Evolutionary conservation across 2,329 filamentous ascomycete species (phyloP), one percentile per base, ranked within the genome.

Genomic region (Penicillium sp.): DNA sequence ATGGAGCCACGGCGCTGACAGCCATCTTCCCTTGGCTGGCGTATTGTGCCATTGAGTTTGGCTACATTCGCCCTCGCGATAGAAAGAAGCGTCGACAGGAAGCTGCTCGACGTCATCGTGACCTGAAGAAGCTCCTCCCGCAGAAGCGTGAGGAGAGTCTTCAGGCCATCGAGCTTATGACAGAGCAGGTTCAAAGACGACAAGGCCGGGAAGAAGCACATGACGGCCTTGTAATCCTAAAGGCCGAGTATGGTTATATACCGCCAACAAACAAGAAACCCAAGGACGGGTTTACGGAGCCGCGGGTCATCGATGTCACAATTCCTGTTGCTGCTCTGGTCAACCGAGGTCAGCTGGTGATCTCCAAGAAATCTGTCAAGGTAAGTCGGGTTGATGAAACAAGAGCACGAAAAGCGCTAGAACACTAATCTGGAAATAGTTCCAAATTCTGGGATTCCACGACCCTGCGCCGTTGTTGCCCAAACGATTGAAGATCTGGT

Each of bases 311-410:
- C 13, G 74, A 78, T 63, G 76, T 77, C 29, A 77, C 75, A 2
- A 70, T 77, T 31, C 72, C 76, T 5, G 69, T 77, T n/a, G 76
- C 75, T 50, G 73, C 73, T n/a, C 62, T 76, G 49, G 76, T 78
- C 11, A 73, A 77, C 43, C 69, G 68, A 32, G 66, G 72, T 21
- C 76, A 78, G 58, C 61, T 78, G 47, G 62, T 69, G 38, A 72
- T 78, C 27, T 56, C 71, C n/a, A 58, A 64, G 21, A 63, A 68
- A 11, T 66, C 68, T 3, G 56, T 65, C 49, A 77, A 75, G 64
- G 75, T 76, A 50, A 60, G 66, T 54, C 27, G 42, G 11, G 18
- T 4, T 9, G 31, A 7, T 27, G 6, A 36, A n/a, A n/a, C 34
- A n/a, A 6, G 27, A 2, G 9, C 6, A 40, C 11, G 10, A 5